Evolutionary conservation across 305 asterid species (phyloP).

Genomic region (Euphrasia arctica): DNA sequence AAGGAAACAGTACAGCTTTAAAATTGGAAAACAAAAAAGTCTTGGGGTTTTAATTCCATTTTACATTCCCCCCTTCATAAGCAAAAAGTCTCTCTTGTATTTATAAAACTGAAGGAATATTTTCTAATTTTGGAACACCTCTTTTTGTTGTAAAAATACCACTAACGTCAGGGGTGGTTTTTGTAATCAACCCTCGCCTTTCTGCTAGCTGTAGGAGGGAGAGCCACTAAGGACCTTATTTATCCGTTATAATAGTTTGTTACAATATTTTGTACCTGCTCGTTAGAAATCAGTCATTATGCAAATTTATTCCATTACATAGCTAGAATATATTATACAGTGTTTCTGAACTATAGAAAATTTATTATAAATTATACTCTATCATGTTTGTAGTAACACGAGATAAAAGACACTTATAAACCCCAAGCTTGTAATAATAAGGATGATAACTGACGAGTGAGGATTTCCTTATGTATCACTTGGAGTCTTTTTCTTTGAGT

Average conservation of each 20-base stretch:
- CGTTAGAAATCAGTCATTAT: slow-evolving; percentile 1
- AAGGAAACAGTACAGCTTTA: neutral
- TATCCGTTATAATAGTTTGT: too few species aligned
- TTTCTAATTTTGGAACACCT: too few species aligned
- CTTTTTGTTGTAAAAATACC: too few species aligned
- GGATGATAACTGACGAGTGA: neutral
- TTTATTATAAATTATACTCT: neutral
- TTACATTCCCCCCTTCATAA: too few species aligned
- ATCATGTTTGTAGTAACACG: neutral
- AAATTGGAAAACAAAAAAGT: too few species aligned
- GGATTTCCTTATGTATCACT: slow-evolving; percentile 6
- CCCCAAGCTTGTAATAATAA: neutral
- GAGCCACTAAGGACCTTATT: neutral
- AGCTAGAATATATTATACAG: neutral
- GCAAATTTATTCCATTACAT: neutral
- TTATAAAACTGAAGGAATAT: too few species aligned
- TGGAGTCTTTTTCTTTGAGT: neutral
- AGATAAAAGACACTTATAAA: neutral
- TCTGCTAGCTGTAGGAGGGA: neutral
- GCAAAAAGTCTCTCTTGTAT: too few species aligned
- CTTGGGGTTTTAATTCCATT: too few species aligned
- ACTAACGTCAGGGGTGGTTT: neutral
- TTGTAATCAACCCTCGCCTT: neutral
- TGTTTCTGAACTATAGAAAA: neutral
- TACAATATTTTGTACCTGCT: neutral